Evolutionary conservation across 495 filamentous ascomycete species (phyloP), one percentile per base, ranked within the genome.

Genomic region (Penicillium egyptiacum): DNA sequence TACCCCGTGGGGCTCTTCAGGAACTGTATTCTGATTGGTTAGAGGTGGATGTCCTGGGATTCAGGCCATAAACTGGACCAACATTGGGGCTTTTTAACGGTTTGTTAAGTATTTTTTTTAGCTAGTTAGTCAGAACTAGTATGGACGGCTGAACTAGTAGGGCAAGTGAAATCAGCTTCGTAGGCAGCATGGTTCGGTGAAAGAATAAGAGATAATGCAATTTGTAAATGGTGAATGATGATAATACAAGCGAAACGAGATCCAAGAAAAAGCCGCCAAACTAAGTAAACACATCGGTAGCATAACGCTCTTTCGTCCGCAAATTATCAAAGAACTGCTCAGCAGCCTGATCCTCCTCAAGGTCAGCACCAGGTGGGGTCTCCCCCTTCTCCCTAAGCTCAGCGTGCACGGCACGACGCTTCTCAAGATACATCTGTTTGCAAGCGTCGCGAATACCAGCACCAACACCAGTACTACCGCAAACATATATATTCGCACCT

Each of bases 401-500:
- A 4, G 56, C 57, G 28, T 66, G 72, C 58, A 74, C 75, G 57
- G 75, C 70, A 33, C 73, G 70, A 2, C 84, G 71, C 62, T 67
- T 73, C 37, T 70, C 66, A 62, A 72, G 45, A 41, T 68, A 80
- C 59, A 85, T 79, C 53, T 74, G 65, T 56, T 78, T 79, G 17
- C 84, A 74, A 53, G 74, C 76, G 25, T 70, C 68, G 57, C 79
- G 78, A 19, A 89, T 83, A 1, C 74, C 81, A 59, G 85, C 81
- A 4, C 83, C 86, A 0, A 92, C 76, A 47, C 71, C 75, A 17
- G 80, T 75, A 31, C 79, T 82, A 4, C 88, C 88, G 68, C 88
- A 91, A 5, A 91, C 81, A 63, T 82, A 89, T 7, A 88, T 70
- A 58, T 82, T 82, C 0, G 83, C 86, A 0, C 85, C 86, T 19